Percentiles rank a stretch among this genome's conserved stretches.
Conservation (phyloP, 2,329 filamentous ascomycete species). For the Alternaria sp. region DNA sequence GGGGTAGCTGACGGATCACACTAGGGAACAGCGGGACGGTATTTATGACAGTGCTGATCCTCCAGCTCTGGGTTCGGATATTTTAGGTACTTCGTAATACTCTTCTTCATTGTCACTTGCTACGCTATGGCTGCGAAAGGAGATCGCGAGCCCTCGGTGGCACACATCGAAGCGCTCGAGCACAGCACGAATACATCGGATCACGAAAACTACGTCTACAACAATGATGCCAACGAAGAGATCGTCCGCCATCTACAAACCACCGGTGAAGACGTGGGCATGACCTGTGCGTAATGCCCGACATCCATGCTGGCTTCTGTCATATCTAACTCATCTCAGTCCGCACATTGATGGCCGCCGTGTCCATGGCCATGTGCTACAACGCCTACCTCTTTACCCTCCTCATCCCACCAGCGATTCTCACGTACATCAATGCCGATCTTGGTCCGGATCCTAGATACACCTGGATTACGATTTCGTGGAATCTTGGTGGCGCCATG, state of each 20-base stretch:
- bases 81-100: background rate
- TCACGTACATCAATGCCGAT: conserved; percentile 43
- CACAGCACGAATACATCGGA: conserved; percentile 14
- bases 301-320: background rate
- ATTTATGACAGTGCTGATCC: conserved; percentile 6
- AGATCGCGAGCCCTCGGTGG: conserved; percentile 18
- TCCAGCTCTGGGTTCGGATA: background rate
- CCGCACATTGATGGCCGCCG: conserved; percentile 33
- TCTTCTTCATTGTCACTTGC: background rate
- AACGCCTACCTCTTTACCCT: conserved; percentile 45
- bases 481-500: conserved; percentile 43
- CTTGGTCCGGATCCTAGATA: conserved; percentile 40
- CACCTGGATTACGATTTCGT: conserved; percentile 45
- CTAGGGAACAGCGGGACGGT: conserved; percentile 1
- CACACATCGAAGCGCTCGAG: conserved; percentile 29
- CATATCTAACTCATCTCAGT: background rate
- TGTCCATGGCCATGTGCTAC: conserved; percentile 40
- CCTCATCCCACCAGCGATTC: conserved; percentile 41
- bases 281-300: conserved; percentile 22
- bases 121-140: conserved; percentile 6
- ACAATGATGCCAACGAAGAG: conserved; percentile 32
- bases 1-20: background rate
- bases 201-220: background rate
- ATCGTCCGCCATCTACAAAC: conserved; percentile 38
- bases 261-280: conserved; percentile 40